phyloP scores from a whole-genome alignment of 75 land plant species.

The Adiantum capillusveneris region DNA sequence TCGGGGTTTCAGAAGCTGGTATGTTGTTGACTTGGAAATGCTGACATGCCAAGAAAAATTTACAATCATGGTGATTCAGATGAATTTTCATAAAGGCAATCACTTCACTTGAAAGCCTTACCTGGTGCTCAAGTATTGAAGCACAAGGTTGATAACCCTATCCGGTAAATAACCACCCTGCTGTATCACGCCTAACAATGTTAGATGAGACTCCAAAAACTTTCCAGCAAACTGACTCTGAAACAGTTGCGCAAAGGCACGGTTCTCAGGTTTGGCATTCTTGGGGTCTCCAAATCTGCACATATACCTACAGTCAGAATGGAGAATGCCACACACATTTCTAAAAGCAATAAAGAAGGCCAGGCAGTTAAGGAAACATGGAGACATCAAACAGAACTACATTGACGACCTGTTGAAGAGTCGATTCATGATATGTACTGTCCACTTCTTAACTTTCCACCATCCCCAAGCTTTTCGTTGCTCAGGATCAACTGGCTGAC shows the following conservation, averaged over 20 bases:
- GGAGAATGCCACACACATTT: too few species aligned
- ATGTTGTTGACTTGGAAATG: conserved; percentile 73
- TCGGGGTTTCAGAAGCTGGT: conserved; percentile 68
- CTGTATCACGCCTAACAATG: conserved; percentile 68
- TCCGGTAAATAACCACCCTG: conserved; percentile 89
- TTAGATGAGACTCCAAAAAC: conserved; percentile 80
- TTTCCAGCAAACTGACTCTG: conserved; percentile 88
- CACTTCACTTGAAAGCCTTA: too few species aligned
- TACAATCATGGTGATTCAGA: too few species aligned
- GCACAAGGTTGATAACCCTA: conserved; percentile 83
- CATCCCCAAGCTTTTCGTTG: conserved; percentile 91
- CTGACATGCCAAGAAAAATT: conserved; percentile 68
- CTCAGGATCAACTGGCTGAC: conserved; percentile 91
- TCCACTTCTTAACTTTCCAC: conserved; percentile 99
- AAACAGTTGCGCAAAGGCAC: conserved; percentile 88
- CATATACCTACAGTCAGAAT: too few species aligned
- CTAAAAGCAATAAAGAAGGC: too few species aligned
- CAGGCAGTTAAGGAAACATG: too few species aligned
- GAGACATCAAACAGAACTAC: too few species aligned
- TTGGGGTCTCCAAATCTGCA: conserved; percentile 92
- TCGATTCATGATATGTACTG: conserved; percentile 86
- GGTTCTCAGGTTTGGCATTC: conserved; percentile 80
- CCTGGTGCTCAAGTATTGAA: conserved; percentile 94
- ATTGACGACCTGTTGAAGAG: conserved; percentile 27
- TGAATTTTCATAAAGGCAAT: too few species aligned